phyloP scores from a whole-genome alignment of 2,329 filamentous ascomycete genomes.

The Myriosclerotinia scirpicola region DNA sequence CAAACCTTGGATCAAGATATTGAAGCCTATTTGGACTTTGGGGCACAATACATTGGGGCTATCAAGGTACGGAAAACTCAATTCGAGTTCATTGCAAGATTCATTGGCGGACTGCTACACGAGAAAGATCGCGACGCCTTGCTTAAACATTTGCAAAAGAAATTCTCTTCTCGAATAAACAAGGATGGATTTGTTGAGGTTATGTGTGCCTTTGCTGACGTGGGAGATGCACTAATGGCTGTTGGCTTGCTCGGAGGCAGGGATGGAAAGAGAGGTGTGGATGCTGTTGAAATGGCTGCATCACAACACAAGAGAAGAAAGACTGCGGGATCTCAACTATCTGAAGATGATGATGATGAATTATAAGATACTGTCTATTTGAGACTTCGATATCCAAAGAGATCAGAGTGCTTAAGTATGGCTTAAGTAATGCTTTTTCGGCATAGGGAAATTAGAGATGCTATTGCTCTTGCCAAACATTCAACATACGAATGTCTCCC shows the following conservation, averaged over 20 bases:
- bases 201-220: slow-evolving; percentile 7
- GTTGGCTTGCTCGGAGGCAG: slow-evolving; percentile 1
- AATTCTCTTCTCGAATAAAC: neutral
- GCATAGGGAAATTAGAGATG: no score
- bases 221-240: slow-evolving; percentile 6
- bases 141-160: neutral
- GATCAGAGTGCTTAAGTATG: no score
- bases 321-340: neutral
- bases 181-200: slow-evolving; percentile 19
- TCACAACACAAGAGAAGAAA: neutral
- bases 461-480: no score
- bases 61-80: neutral
- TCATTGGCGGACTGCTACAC: slow-evolving; percentile 1
- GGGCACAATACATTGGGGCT: neutral
- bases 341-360: slow-evolving; percentile 11
- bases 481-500: neutral
- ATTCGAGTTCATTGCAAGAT: slow-evolving; percentile 14
- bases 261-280: neutral
- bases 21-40: slow-evolving; percentile 2
- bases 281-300: neutral
- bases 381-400: neutral
- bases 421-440: no score
- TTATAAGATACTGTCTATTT: neutral
- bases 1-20: slow-evolving; percentile 5
- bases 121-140: neutral